Conservation (phyloP, 2,329 filamentous ascomycete genomes). For the Fonsecaea erecta region DNA sequence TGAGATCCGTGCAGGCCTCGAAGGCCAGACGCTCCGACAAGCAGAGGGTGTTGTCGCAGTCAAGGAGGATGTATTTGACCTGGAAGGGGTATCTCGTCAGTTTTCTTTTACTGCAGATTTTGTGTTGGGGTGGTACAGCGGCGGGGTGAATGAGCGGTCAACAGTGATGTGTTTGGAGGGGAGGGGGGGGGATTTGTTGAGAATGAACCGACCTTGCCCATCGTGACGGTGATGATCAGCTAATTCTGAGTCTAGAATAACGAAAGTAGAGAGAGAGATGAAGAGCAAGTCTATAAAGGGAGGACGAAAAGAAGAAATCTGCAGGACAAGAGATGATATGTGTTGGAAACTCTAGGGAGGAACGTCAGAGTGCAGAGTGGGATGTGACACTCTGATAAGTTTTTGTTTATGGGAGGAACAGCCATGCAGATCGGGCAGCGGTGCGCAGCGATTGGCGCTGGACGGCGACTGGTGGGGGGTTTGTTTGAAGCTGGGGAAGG, state of each 20-base stretch:
- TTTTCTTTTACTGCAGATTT: neutral
- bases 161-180: no score
- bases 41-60: conserved; percentile 87
- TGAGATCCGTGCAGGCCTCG: conserved; percentile 86
- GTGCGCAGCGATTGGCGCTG: conserved; percentile 8
- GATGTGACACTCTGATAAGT: conserved; percentile 17
- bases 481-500: conserved; percentile 11
- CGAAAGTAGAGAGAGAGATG: neutral
- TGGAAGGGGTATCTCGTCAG: conserved; percentile 39
- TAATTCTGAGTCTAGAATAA: conserved; percentile 5
- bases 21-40: conserved; percentile 91
- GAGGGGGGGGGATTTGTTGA: neutral
- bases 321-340: neutral
- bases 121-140: neutral
- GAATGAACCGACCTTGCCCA: conserved; percentile 26
- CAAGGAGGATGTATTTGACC: conserved; percentile 75
- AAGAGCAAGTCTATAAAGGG: conserved; percentile 17
- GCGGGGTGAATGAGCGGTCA: conserved; percentile 21
- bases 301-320: conserved; percentile 9
- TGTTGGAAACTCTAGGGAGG: neutral
- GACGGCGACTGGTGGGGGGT: neutral
- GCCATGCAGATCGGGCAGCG: conserved; percentile 8
- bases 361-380: conserved; percentile 10
- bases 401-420: conserved; percentile 11
- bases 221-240: conserved; percentile 21